Percentiles rank a stretch among this genome's conserved stretches.
These are phyloP conservation scores for Colletotrichum simmondsii DNA, from an alignment of 2,329 filamentous ascomycete genomes.

Conservation along the genomic window DNA sequence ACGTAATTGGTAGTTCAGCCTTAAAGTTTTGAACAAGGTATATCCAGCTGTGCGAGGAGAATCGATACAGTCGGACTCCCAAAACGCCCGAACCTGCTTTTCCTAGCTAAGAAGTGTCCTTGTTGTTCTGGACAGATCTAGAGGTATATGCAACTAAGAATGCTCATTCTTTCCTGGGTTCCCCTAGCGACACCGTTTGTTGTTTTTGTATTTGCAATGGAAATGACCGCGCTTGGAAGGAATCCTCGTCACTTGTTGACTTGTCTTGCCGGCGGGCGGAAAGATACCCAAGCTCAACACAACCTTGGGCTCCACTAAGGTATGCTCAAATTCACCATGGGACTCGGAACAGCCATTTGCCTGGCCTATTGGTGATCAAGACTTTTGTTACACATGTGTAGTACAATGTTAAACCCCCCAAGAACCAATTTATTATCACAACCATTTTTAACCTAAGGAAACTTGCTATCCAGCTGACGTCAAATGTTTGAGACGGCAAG, in stretches of 20 bases:
- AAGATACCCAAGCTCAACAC: neutral
- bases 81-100: neutral
- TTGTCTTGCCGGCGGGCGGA: neutral
- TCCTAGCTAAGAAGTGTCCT: neutral
- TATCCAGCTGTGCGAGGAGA: neutral
- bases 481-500: neutral
- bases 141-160: neutral
- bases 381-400: too few species aligned
- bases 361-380: neutral
- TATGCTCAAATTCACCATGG: too few species aligned
- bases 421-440: neutral
- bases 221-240: neutral
- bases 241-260: neutral
- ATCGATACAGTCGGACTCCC: neutral
- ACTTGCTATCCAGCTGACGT: neutral
- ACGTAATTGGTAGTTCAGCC: neutral
- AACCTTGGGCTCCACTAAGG: neutral
- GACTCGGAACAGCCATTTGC: too few species aligned
- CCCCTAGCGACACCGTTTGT: neutral
- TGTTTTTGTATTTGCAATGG: neutral
- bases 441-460: too few species aligned
- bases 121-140: neutral
- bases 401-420: neutral
- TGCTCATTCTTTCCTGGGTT: neutral
- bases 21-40: neutral